Percentiles rank a stretch among this genome's conserved stretches.
Conservation (phyloP, 192 early-diverging fungal species). For the Backusella mclennaniae region DNA sequence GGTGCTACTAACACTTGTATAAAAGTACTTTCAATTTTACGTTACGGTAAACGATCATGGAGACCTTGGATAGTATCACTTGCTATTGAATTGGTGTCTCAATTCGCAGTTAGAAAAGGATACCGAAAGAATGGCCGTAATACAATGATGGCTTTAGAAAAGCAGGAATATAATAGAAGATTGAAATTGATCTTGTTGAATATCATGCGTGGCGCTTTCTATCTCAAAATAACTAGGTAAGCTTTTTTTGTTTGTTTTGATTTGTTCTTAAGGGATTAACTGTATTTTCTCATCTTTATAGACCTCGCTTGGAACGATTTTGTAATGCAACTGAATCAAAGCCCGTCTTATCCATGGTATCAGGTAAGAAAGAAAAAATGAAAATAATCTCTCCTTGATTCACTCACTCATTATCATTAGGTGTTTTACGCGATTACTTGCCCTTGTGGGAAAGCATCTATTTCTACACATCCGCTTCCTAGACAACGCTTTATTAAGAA, state of each 20-base stretch:
- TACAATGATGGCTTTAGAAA: conserved; percentile 66
- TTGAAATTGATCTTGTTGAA: conserved; percentile 77
- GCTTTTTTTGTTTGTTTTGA: conserved; percentile 12
- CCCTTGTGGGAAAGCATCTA: conserved; percentile 88
- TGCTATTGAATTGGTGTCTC: conserved; percentile 60
- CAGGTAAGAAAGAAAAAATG: conserved; percentile 36
- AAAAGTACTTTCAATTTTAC: conserved; percentile 71
- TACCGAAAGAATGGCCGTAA: conserved; percentile 4
- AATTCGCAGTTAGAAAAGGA: conserved; percentile 41
- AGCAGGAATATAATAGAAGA: conserved; percentile 73
- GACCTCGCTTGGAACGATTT: conserved; percentile 60
- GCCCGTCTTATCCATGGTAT: conserved; percentile 75
- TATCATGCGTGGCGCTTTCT: conserved; percentile 83
- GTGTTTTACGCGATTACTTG: conserved; percentile 80
- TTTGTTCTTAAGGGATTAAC: not conserved
- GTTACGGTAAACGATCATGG: conserved; percentile 73
- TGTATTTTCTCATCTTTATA: conserved; percentile 20
- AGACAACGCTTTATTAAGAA: conserved; percentile 10
- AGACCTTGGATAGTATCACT: conserved; percentile 85
- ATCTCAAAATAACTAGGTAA: conserved; percentile 74
- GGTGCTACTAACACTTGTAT: not conserved
- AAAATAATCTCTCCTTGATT: not conserved
- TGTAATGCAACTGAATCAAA: conserved; percentile 67
- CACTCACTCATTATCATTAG: not conserved
- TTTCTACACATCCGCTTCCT: conserved; percentile 78